A percentile compares a stretch with the other conserved stretches of the same genome.
Conservation (phyloP, 1,139 yeast species). For the Geotrichum bryndzae region DNA sequence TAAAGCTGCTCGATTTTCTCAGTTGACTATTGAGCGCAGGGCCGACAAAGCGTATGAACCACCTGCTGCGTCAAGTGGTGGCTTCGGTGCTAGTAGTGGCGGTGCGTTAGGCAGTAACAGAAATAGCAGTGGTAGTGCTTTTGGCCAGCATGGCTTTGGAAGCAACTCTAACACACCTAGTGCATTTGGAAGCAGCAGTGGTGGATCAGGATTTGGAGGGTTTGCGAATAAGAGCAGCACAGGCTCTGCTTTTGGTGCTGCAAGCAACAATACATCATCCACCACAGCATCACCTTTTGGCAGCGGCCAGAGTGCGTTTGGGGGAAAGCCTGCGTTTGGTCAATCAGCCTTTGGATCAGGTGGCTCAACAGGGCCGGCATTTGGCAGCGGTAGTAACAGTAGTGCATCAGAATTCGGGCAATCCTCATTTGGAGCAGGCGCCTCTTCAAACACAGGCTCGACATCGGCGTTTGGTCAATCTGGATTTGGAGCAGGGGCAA, state of each 20-base stretch:
- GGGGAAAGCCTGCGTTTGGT: constrained; percentile 20
- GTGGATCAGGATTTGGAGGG: constrained; percentile 5
- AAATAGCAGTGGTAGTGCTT: constrained; percentile 4
- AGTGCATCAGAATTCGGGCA: constrained; percentile 14
- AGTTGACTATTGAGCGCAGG: constrained; percentile 4
- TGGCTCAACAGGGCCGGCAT: not conserved
- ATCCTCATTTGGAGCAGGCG: constrained; percentile 25
- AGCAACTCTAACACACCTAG: not conserved
- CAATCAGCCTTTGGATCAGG: constrained; percentile 25
- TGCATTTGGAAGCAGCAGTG: constrained; percentile 7
- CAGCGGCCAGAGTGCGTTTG: constrained; percentile 19
- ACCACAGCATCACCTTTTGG: constrained; percentile 10
- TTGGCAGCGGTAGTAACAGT: not conserved
- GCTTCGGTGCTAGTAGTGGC: constrained; percentile 16
- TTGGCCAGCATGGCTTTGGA: constrained; percentile 5
- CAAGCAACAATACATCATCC: constrained; percentile 4
- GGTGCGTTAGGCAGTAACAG: constrained; percentile 16
- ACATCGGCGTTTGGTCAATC: constrained; percentile 20
- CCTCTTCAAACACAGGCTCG: not conserved
- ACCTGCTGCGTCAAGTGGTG: constrained; percentile 20
- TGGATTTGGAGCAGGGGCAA: constrained; percentile 3
- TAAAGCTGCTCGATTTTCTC: constrained; percentile 49
- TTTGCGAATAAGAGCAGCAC: constrained; percentile 10
- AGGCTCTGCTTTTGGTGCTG: constrained; percentile 28
- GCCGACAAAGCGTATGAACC: constrained; percentile 12